Evolutionary conservation across 2,329 filamentous ascomycete genomes (phyloP), one percentile per base, ranked within the genome.

Genomic region (Thelonectria blattea): DNA sequence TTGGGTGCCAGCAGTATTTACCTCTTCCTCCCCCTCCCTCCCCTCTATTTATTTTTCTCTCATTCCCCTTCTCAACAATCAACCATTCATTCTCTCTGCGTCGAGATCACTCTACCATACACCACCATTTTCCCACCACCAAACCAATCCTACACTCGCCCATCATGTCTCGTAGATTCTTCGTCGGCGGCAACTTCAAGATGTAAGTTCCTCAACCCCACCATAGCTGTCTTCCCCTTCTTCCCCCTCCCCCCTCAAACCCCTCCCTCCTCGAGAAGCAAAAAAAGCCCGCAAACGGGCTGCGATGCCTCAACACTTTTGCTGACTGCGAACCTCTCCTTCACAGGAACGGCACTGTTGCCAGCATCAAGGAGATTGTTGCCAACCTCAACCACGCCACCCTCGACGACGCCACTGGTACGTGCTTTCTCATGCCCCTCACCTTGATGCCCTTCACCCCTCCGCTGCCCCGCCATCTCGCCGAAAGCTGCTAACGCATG

Each of bases 161-260:
- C 86, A 92, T 75, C 74, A 97, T 96, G 93, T 86, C 89, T 86
- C 93, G 93, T 85, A 91, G 93, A 85, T 97, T 96, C 86, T 96
- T 97, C 80, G 91, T 97, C 79, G 93, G 93, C 80, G 93, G 93
- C 77, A 99, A 99, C 90, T 98, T 98, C 85, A 98, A 99, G 87
- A 98, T 98, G 93, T 96, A 83, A 76, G 85, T 66, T 54, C 71
- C 71, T 68, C 71, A 70, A 69, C 65, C 65, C 70, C 62, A 65
- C 68, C 56, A 56, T 52, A 56, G 57, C 58, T 56, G 3, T 12
- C 34, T 37, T 45, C 46, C 48, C 60, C 47, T 51, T 53, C 61
- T 59, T 47, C 55, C 47, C 58, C 49, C 50, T 55, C 62, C 60
- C 42, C 55, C 56, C 62, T n/a, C n/a, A n/a, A 57, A 54, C 61